These are phyloP conservation scores for Pascua guehoae DNA, from an alignment of 1,284 basidiomycete species.

Conservation along the genomic window DNA sequence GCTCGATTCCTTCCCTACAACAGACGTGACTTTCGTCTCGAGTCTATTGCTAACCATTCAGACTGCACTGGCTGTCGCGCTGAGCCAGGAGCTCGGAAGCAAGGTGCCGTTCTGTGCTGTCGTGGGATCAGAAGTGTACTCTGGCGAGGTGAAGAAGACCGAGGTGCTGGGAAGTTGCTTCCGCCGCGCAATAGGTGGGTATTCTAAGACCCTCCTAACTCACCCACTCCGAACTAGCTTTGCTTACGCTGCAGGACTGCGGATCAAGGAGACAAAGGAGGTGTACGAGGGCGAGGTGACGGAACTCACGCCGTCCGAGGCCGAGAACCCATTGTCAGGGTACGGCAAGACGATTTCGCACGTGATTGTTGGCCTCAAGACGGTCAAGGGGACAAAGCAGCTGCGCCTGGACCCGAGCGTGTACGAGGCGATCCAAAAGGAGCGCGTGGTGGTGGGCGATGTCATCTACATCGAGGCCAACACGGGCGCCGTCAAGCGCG, in stretches of 20 bases:
- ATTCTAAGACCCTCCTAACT: neutral
- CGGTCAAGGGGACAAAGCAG: slow-evolving; percentile 97
- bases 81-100: slow-evolving; percentile 87
- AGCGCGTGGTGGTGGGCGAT: slow-evolving; percentile 93
- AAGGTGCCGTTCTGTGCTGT: slow-evolving; percentile 98
- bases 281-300: slow-evolving; percentile 99
- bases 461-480: slow-evolving; percentile 95
- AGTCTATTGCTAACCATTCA: slow-evolving; percentile 50
- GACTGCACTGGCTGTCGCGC: slow-evolving; percentile 89
- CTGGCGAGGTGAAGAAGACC: slow-evolving; percentile 97
- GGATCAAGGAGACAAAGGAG: slow-evolving; percentile 98
- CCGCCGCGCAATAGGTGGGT: slow-evolving; percentile 87
- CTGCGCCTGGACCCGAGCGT: slow-evolving; percentile 90
- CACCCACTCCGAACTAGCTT: neutral
- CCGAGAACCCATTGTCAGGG: slow-evolving; percentile 90
- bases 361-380: slow-evolving; percentile 94
- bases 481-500: slow-evolving; percentile 95
- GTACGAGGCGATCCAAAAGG: slow-evolving; percentile 96
- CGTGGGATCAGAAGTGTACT: slow-evolving; percentile 97
- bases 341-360: slow-evolving; percentile 99
- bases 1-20: too few species aligned
- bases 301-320: slow-evolving; percentile 90
- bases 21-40: too few species aligned
- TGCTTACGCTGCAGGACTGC: slow-evolving; percentile 60
- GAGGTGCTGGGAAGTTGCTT: slow-evolving; percentile 97